A percentile compares a stretch with the other conserved stretches of the same genome.
Conservation (phyloP, 2,329 filamentous ascomycete species). For the Aureobasidium sp. region DNA sequence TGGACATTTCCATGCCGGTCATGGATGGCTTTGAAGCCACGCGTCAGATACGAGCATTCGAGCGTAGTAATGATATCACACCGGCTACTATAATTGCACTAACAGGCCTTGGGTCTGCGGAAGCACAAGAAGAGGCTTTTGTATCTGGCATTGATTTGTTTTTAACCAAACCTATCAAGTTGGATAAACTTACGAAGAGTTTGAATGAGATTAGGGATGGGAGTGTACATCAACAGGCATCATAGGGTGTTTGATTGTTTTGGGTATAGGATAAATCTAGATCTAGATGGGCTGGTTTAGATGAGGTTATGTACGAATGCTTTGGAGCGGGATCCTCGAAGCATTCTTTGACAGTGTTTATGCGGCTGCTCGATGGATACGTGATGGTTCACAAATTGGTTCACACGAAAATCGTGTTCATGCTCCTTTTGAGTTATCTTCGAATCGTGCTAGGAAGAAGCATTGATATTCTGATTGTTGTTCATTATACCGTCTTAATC, state of each 20-base stretch:
- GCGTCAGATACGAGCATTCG: constrained; percentile 11
- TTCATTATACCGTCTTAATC: no score
- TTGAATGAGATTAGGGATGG: constrained; percentile 18
- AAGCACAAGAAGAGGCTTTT: constrained; percentile 21
- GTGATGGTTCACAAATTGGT: no score
- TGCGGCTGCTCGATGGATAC: no score
- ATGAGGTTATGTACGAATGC: not conserved
- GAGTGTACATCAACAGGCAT: not conserved
- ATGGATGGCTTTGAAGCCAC: constrained; percentile 18
- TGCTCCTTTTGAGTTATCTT: no score
- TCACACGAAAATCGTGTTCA: no score
- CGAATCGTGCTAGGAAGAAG: not conserved
- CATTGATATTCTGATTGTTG: no score
- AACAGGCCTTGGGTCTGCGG: constrained; percentile 21
- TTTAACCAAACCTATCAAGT: constrained; percentile 21
- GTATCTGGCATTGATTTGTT: constrained; percentile 22
- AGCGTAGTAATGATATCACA: constrained; percentile 5
- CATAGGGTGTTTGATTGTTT: no score
- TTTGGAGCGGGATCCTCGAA: not conserved
- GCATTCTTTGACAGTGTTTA: no score
- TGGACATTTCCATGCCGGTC: constrained; percentile 20
- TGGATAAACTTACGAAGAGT: not conserved
- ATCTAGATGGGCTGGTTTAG: no score
- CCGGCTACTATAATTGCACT: constrained; percentile 18
- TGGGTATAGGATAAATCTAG: not conserved